phyloP scores from a whole-genome alignment of 352 stramenopile species.

The Phytophthora europaea region DNA sequence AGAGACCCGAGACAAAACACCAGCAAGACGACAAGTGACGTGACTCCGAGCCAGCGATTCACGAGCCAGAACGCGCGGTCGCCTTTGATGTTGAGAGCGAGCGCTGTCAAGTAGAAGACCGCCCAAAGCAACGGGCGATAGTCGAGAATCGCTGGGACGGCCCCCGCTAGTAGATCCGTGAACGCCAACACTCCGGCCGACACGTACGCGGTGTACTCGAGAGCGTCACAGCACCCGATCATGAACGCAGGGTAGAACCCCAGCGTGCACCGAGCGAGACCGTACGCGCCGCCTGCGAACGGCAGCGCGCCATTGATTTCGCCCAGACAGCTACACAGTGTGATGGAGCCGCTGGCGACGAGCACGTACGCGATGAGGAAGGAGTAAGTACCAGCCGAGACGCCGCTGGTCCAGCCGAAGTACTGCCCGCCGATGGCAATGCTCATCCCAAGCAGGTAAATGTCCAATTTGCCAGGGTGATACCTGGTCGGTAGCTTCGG shows the following conservation, averaged over 20 bases:
- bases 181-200: conserved; percentile 31
- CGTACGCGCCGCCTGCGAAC: conserved; percentile 48
- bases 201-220: conserved; percentile 35
- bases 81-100: conserved; percentile 36
- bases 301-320: conserved; percentile 47
- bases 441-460: conserved; percentile 53
- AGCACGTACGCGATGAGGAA: conserved; percentile 43
- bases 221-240: conserved; percentile 35
- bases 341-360: conserved; percentile 40
- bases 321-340: conserved; percentile 39
- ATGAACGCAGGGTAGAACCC: conserved; percentile 46
- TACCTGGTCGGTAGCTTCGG: conserved; percentile 4
- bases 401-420: conserved; percentile 48
- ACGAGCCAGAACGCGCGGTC: conserved; percentile 46
- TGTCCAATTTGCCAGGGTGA: conserved; percentile 26
- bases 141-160: neutral
- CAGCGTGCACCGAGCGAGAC: conserved; percentile 39
- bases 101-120: conserved; percentile 33
- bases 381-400: conserved; percentile 39
- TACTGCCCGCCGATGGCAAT: conserved; percentile 55
- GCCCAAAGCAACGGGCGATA: conserved; percentile 27
- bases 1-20: conserved; percentile 43
- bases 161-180: neutral
- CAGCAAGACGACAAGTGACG: conserved; percentile 39
- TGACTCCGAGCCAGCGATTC: conserved; percentile 35